Evolutionary conservation across 2,329 filamentous ascomycete genomes (phyloP), one percentile per base, ranked within the genome.

Genomic region (Penicillium sp.): DNA sequence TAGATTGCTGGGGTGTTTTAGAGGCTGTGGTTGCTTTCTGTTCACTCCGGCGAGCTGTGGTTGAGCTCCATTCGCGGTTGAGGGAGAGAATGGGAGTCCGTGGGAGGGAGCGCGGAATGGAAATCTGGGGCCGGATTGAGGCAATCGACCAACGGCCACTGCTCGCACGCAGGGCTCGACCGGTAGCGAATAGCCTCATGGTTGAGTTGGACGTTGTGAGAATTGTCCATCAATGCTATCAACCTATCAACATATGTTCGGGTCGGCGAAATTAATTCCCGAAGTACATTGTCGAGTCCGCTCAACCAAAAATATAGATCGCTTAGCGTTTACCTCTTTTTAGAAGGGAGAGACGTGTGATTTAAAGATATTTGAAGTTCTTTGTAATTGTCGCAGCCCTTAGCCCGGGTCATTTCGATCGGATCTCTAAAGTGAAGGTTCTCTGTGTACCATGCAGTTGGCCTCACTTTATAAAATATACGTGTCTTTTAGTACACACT

Each of bases 121-220:
- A 50, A 29, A 64, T 52, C 59, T 57, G 66, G n/a, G 65, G 52
- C 22, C 61, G 53, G 18, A 61, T 47, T 13, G 66, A 59, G n/a
- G 63, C 53, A 62, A 71, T 65, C 57, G 66, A 62, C 69, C 72
- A 74, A 55, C 69, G 65, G 46, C 69, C 64, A 51, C 68, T 72
- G 58, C 67, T 69, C 14, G 70, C 64, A 42, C 74, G 69, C 57
- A 77, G 66, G 38, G 69, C 74, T 61, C 74, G 69, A 51, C 74
- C 71, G 5, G 74, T 75, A 53, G 73, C 73, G 53, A 74, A 59
- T 45, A 76, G 59, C 44, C 73, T 71, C 75, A 77, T 77, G 47
- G 38, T 60, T 51, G 40, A 34, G 34, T 51, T 55, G 44, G 31
- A 22, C 31, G 44, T 11, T 20, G 18, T n/a, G 34, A 48, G 16